Evolutionary conservation across 2,329 filamentous ascomycete species (phyloP).

Genomic region (Pseudogymnoascus sp.): DNA sequence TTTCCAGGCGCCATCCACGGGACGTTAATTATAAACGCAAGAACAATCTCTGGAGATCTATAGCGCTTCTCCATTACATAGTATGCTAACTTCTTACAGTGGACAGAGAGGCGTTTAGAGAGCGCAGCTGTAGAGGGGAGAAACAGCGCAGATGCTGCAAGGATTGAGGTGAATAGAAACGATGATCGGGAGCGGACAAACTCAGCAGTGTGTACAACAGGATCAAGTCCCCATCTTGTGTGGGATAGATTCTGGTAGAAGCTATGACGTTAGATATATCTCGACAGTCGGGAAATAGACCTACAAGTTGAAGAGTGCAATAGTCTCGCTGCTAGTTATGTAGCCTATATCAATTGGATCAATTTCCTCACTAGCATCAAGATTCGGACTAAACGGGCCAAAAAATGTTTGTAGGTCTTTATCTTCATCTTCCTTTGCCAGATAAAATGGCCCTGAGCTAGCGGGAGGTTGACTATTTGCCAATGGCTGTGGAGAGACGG

Average conservation of each 20-base stretch:
- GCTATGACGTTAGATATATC: slow-evolving; percentile 31
- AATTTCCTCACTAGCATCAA: slow-evolving; percentile 54
- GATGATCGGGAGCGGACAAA: slow-evolving; percentile 61
- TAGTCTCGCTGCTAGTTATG: slow-evolving; percentile 56
- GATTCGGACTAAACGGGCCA: slow-evolving; percentile 50
- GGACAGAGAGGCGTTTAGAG: slow-evolving; percentile 55
- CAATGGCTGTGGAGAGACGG: slow-evolving; percentile 17
- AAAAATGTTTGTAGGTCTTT: slow-evolving; percentile 56
- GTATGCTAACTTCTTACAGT: slow-evolving; percentile 53
- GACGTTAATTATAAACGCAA: slow-evolving; percentile 67
- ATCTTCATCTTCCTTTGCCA: slow-evolving; percentile 33
- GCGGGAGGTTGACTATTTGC: slow-evolving; percentile 12
- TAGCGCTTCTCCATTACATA: slow-evolving; percentile 52
- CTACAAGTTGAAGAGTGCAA: slow-evolving; percentile 56
- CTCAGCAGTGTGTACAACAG: slow-evolving; percentile 52
- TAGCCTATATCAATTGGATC: slow-evolving; percentile 63
- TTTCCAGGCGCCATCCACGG: slow-evolving; percentile 64
- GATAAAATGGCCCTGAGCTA: slow-evolving; percentile 16
- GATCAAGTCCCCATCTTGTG: slow-evolving; percentile 66
- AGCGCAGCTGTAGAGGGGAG: slow-evolving; percentile 54
- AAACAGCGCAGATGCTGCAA: slow-evolving; percentile 60
- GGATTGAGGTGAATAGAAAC: slow-evolving; percentile 63
- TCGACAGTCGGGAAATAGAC: slow-evolving; percentile 19
- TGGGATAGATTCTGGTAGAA: slow-evolving; percentile 64
- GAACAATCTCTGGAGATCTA: slow-evolving; percentile 63